A percentile compares a stretch with the other conserved stretches of the same genome.
These are phyloP conservation scores for Auricularia heimuer DNA, from an alignment of 768 basidiomycete genomes.

Conservation along the genomic window DNA sequence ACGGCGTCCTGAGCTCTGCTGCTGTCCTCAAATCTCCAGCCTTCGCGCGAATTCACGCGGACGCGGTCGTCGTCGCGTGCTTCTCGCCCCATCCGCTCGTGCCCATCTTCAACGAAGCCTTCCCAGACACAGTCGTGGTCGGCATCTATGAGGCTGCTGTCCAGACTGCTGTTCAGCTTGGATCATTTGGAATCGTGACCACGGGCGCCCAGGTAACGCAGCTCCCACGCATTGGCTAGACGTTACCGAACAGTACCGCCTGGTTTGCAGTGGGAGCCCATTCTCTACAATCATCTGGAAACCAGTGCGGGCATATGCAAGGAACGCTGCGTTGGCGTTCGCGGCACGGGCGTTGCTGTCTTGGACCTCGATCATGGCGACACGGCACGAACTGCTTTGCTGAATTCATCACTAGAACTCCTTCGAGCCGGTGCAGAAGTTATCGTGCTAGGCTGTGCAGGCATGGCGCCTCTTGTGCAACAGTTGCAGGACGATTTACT, in stretches of 20 bases:
- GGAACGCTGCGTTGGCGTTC: not conserved
- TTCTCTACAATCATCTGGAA: not conserved
- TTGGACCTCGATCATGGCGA: not conserved
- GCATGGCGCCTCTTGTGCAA: not conserved
- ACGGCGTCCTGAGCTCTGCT: not conserved
- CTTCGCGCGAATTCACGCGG: not conserved
- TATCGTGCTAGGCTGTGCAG: not conserved
- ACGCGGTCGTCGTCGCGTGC: not conserved
- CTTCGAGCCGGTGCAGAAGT: not conserved
- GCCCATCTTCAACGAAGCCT: not conserved
- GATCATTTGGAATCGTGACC: not conserved
- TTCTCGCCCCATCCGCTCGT: conserved; percentile 1
- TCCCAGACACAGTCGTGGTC: not conserved
- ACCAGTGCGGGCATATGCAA: not conserved
- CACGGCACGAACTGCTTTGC: not conserved
- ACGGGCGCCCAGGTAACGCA: not conserved
- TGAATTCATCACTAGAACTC: not conserved
- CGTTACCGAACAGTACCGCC: too few species aligned
- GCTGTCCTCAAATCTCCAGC: not conserved
- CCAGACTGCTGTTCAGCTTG: not conserved
- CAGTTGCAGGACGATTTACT: not conserved
- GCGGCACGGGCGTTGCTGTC: not conserved
- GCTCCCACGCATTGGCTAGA: too few species aligned
- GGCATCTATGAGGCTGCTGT: not conserved
- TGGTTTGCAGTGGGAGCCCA: not conserved